Conservation (phyloP, 2,329 filamentous ascomycete genomes). For the Penicillium sp. region DNA sequence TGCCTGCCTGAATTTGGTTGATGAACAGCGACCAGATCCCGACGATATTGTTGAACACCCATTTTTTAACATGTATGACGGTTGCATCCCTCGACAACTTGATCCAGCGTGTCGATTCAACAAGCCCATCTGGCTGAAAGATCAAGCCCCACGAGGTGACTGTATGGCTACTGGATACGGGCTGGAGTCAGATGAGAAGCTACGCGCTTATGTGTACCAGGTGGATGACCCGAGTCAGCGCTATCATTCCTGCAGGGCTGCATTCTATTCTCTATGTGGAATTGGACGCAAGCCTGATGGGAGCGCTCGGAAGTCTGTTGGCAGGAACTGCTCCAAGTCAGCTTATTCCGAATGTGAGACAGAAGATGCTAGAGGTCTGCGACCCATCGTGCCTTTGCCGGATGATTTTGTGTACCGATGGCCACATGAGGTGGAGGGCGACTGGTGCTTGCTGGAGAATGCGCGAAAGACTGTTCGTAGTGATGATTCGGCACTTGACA, state of each 20-base stretch:
- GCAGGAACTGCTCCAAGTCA: conserved; percentile 47
- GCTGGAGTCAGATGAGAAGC: conserved; percentile 42
- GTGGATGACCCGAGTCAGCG: conserved; percentile 37
- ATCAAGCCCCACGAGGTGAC: conserved; percentile 48
- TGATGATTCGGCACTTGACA: conserved; percentile 28
- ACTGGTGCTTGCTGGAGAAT: conserved; percentile 38
- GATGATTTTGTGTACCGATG: conserved; percentile 47
- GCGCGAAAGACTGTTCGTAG: conserved; percentile 18
- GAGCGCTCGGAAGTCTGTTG: conserved; percentile 41
- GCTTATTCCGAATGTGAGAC: conserved; percentile 47
- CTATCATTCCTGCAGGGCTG: conserved; percentile 41
- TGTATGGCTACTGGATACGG: conserved; percentile 44
- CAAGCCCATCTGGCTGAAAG: conserved; percentile 45
- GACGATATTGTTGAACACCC: conserved; percentile 51
- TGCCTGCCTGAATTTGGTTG: conserved; percentile 48
- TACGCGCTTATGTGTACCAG: conserved; percentile 36
- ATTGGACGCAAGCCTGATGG: conserved; percentile 46
- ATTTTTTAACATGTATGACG: conserved; percentile 51
- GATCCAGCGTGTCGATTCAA: conserved; percentile 40
- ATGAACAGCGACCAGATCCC: conserved; percentile 49
- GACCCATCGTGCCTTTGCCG: conserved; percentile 47
- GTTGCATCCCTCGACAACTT: conserved; percentile 46
- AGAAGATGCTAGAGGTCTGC: conserved; percentile 47
- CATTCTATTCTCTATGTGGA: conserved; percentile 47
- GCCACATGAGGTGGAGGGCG: conserved; percentile 40